Percentiles rank a stretch among this genome's conserved stretches.
Evolutionary conservation across 2,329 filamentous ascomycete species (phyloP).

Genomic region (Waltergamsia citrina): DNA sequence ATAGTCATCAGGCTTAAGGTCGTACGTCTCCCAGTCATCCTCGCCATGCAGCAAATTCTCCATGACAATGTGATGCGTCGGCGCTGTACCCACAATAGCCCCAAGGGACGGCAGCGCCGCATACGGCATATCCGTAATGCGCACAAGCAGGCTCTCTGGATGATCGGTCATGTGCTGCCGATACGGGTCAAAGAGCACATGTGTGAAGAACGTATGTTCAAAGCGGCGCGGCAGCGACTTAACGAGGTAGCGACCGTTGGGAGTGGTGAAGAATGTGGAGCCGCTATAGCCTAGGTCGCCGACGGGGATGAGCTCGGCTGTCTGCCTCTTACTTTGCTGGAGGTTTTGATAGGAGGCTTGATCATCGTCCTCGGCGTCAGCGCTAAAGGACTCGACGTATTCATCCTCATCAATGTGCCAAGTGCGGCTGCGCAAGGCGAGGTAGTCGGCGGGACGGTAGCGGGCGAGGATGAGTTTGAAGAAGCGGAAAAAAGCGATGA

Average conservation of each 20-base stretch:
- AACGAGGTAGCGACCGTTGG: slow-evolving; percentile 57
- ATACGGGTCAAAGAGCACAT: slow-evolving; percentile 58
- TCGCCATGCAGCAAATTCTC: slow-evolving; percentile 63
- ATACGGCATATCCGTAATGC: slow-evolving; percentile 62
- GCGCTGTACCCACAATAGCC: slow-evolving; percentile 47
- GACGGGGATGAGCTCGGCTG: slow-evolving; percentile 36
- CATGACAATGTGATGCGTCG: slow-evolving; percentile 69
- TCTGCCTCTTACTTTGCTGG: not conserved
- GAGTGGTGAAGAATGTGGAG: slow-evolving; percentile 64
- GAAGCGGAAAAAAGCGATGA: slow-evolving; percentile 16
- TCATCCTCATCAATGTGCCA: slow-evolving; percentile 22
- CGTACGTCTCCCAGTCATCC: slow-evolving; percentile 56
- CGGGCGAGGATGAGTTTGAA: slow-evolving; percentile 15
- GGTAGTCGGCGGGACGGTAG: slow-evolving; percentile 12
- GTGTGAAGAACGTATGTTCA: slow-evolving; percentile 60
- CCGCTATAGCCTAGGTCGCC: slow-evolving; percentile 68
- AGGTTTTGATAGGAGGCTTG: too few species aligned
- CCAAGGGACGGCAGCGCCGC: slow-evolving; percentile 48
- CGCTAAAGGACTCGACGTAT: slow-evolving; percentile 25
- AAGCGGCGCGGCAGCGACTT: slow-evolving; percentile 63
- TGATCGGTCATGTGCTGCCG: slow-evolving; percentile 51
- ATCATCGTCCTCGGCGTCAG: slow-evolving; percentile 32
- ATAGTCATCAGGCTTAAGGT: slow-evolving; percentile 65
- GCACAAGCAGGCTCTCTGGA: slow-evolving; percentile 53
- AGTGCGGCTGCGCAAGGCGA: slow-evolving; percentile 9